phyloP scores from a whole-genome alignment of 2,329 filamentous ascomycete genomes.

The Fusarium bulbicola region DNA sequence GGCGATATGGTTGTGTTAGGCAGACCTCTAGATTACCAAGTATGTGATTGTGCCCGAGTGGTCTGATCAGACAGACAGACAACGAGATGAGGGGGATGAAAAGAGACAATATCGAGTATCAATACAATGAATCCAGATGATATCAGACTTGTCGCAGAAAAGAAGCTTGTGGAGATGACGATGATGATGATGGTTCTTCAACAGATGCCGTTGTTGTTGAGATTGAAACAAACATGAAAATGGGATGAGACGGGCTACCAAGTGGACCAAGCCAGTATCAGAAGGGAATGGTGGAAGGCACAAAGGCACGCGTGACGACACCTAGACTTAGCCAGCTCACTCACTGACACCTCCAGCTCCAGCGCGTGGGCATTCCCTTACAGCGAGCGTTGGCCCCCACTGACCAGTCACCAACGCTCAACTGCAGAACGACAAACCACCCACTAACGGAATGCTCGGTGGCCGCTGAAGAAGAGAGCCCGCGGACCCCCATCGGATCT shows the following conservation, averaged over 20 bases:
- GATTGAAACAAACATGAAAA: constrained; percentile 36
- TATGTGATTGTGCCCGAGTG: constrained; percentile 19
- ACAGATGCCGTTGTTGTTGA: constrained; percentile 8
- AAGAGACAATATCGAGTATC: not conserved
- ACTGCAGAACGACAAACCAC: constrained; percentile 2
- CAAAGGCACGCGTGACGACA: constrained; percentile 20
- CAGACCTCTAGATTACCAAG: not conserved
- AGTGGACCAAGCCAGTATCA: constrained; percentile 29
- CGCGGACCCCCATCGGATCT: not conserved
- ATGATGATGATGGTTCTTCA: constrained; percentile 16
- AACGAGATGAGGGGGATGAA: constrained; percentile 4
- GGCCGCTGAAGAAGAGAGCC: not conserved
- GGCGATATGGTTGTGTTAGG: not conserved
- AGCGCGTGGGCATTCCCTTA: constrained; percentile 8
- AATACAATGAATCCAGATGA: not conserved
- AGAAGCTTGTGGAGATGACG: constrained; percentile 22
- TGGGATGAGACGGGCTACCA: constrained; percentile 17
- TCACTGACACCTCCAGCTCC: not conserved
- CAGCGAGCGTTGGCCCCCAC: constrained; percentile 26
- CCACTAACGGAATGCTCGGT: constrained; percentile 17
- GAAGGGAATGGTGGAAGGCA: constrained; percentile 22
- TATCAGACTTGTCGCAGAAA: constrained; percentile 3
- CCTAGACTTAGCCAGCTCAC: not conserved
- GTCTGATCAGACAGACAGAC: constrained; percentile 7
- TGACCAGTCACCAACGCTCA: constrained; percentile 26